These are phyloP conservation scores for Yarrowia galli DNA, from an alignment of 1,139 yeast genomes.

Conservation along the genomic window DNA sequence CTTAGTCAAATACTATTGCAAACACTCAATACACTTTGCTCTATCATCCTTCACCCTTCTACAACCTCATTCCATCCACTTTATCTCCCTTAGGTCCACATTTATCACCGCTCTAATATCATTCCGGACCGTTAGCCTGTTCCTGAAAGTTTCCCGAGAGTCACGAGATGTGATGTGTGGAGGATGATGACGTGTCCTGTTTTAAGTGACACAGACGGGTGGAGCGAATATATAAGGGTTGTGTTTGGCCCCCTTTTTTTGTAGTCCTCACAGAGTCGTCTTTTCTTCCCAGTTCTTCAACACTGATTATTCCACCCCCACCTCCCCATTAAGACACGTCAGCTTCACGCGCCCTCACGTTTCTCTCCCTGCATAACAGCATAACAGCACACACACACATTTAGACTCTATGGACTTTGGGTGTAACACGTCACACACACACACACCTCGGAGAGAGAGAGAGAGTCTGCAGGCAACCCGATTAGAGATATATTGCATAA, in stretches of 20 bases:
- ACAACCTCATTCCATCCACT: too few relatives aligned
- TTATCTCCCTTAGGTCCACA: too few relatives aligned
- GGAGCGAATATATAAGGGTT: neutral
- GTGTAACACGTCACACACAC: slow-evolving; percentile 31
- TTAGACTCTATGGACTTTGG: neutral
- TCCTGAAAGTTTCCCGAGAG: neutral
- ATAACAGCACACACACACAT: too few relatives aligned
- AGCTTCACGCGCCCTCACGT: neutral
- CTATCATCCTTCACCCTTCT: too few relatives aligned
- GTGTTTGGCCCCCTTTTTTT: too few relatives aligned
- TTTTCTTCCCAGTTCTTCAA: too few relatives aligned
- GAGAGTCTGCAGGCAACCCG: slow-evolving; percentile 4
- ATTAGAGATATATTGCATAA: slow-evolving; percentile 1
- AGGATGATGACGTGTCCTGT: neutral
- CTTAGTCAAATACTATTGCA: too few relatives aligned
- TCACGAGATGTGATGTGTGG: neutral
- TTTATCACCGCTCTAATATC: neutral
- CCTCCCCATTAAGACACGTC: neutral
- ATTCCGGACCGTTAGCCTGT: neutral
- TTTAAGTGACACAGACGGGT: neutral
- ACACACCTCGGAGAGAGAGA: too few relatives aligned
- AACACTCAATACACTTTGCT: too few relatives aligned
- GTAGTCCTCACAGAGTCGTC: too few relatives aligned
- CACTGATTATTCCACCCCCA: too few relatives aligned
- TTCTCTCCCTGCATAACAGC: slow-evolving; percentile 13